A percentile compares a stretch with the other conserved stretches of the same genome.
Conservation (phyloP, 139 green algal species). For the Coccomyxa sp. region DNA sequence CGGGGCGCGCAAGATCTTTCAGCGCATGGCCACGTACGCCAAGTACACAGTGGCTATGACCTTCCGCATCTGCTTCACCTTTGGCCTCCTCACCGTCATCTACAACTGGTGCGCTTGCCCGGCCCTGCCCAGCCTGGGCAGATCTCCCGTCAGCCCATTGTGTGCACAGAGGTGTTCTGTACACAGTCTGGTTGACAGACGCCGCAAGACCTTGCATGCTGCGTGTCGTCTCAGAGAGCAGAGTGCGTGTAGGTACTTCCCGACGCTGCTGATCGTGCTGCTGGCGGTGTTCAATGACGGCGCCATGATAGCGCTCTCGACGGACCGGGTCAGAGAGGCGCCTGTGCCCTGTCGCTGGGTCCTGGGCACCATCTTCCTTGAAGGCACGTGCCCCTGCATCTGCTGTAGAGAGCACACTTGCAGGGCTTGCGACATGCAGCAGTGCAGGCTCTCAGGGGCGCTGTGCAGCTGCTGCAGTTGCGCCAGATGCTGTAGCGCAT, state of each 20-base stretch:
- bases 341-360: conserved; percentile 69
- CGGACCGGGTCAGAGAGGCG: conserved; percentile 60
- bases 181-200: not conserved
- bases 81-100: conserved; percentile 75
- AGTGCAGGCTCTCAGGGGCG: too few species aligned
- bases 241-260: conserved; percentile 60
- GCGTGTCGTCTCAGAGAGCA: too few species aligned
- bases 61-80: conserved; percentile 85
- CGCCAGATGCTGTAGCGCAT: too few species aligned
- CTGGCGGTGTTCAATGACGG: conserved; percentile 88
- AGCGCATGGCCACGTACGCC: conserved; percentile 87
- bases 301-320: conserved; percentile 84
- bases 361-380: conserved; percentile 70
- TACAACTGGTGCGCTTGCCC: conserved; percentile 65
- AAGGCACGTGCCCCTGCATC: too few species aligned
- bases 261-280: conserved; percentile 81
- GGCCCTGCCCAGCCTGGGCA: not conserved
- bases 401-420: too few species aligned
- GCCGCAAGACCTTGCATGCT: too few species aligned
- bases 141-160: not conserved
- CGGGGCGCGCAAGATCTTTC: conserved; percentile 83
- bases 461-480: too few species aligned
- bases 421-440: too few species aligned
- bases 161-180: not conserved
- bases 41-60: conserved; percentile 87